These are phyloP conservation scores for Daedaleopsis nitida DNA, from an alignment of 768 basidiomycete species.

Conservation along the genomic window DNA sequence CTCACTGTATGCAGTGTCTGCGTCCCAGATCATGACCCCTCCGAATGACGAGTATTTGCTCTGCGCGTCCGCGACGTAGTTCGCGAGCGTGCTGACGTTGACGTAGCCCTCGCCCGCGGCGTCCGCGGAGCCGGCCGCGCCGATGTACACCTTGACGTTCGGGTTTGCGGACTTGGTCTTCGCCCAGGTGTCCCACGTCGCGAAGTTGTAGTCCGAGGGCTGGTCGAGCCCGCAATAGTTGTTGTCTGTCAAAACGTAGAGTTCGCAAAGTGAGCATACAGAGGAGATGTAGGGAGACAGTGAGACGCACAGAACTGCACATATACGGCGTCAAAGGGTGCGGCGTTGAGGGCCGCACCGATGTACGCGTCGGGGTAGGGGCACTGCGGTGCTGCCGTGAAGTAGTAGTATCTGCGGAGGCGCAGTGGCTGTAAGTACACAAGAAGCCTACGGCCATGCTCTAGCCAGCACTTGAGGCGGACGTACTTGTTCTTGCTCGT, in stretches of 20 bases:
- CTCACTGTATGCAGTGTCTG: constrained; percentile 24
- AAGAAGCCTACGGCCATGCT: neutral
- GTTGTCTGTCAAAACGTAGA: constrained; percentile 39
- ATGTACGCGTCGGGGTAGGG: constrained; percentile 68
- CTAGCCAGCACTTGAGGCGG: neutral
- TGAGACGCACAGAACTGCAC: constrained; percentile 60
- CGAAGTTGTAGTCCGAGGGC: constrained; percentile 55
- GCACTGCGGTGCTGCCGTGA: constrained; percentile 69
- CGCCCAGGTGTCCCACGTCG: constrained; percentile 66
- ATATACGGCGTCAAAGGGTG: constrained; percentile 70
- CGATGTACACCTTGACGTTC: constrained; percentile 65
- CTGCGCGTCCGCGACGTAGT: constrained; percentile 50
- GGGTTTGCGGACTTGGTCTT: constrained; percentile 55
- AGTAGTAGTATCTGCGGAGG: constrained; percentile 50
- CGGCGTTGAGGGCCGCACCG: constrained; percentile 52
- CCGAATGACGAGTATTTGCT: constrained; percentile 63
- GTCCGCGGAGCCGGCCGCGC: constrained; percentile 56
- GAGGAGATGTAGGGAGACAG: too few species aligned
- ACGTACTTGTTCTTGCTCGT: constrained; percentile 18
- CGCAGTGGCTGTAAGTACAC: neutral
- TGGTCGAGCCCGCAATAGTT: constrained; percentile 58
- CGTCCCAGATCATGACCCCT: constrained; percentile 51
- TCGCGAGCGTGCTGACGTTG: constrained; percentile 43
- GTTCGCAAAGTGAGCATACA: neutral
- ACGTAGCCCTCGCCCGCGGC: constrained; percentile 66